Evolutionary conservation across 805 yeast species (phyloP).

Genomic region (Sugiyamaella americana): DNA sequence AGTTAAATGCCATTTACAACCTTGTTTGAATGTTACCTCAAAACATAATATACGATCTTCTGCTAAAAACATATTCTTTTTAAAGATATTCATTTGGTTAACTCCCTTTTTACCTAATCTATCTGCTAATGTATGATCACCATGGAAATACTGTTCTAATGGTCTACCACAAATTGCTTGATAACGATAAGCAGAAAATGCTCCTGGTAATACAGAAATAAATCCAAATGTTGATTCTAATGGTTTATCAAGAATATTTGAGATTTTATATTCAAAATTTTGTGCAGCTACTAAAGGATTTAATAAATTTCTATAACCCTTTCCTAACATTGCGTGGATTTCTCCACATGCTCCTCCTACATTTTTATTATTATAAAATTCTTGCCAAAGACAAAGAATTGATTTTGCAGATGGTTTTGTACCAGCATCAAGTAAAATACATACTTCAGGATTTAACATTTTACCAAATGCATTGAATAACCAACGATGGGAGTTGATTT

Average conservation of each 20-base stretch:
- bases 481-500: conserved; percentile 65
- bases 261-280: conserved; percentile 61
- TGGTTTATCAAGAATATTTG: conserved; percentile 62
- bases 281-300: conserved; percentile 62
- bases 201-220: conserved; percentile 62
- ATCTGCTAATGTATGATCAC: conserved; percentile 48
- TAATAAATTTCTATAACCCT: conserved; percentile 35
- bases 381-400: conserved; percentile 55
- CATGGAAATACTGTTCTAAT: conserved; percentile 59
- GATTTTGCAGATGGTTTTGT: conserved; percentile 57
- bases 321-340: conserved; percentile 53
- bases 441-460: conserved; percentile 51
- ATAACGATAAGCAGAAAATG: conserved; percentile 59
- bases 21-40: conserved; percentile 54
- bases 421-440: conserved; percentile 56
- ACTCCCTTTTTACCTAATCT: conserved; percentile 46
- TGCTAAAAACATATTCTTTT: conserved; percentile 64
- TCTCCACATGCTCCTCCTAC: conserved; percentile 75
- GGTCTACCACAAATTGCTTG: conserved; percentile 60
- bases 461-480: conserved; percentile 59
- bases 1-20: conserved; percentile 54
- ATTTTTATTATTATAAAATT: conserved; percentile 49
- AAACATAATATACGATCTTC: conserved; percentile 64
- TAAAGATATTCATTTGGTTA: conserved; percentile 57
- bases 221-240: conserved; percentile 60